Base-by-base conservation (phyloP, 805 yeast species). In the Ascoidea tarda region DNA sequence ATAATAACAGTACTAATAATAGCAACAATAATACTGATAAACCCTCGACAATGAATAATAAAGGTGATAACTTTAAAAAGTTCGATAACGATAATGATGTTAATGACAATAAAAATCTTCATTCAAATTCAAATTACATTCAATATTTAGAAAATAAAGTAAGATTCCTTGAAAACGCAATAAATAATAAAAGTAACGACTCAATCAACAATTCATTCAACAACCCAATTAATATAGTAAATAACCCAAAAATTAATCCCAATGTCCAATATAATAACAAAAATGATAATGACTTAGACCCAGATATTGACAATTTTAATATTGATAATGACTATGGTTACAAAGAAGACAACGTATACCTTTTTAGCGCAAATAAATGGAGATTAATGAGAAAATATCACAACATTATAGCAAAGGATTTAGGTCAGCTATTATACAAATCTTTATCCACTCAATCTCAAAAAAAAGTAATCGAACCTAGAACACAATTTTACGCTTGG, bases 401-500 rank as follows among this genome's bases (percentile, higher is more conserved):
- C 12, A 51, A 47, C 52, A 53, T 50, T 33, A 32, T 53, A 6
- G 47, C 46, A 10, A 48, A 46, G 6, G 49, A 46, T 5, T 46
- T 53, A 4, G 28, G 51, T 21, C 42, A 48, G n/a, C n/a, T 33
- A 28, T 16, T 51, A n/a, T 51, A 31, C 42, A 46, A 51, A 2
- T 12, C 49, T 12, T 42, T 52, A n/a, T 8, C n/a, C 6, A 38
- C 32, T 32, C 47, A 51, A 14, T 46, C 44, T 16, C 28, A 46
- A 33, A 46, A 49, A 28, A 6, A 3, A 16, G 42, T 54, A 8
- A 32, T 21, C 4, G 48, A 48, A n/a, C 57, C 57, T 6, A 32
- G 57, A 45, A 42, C 33, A 12, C 57, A 81, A 59, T 75, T 71
- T 50, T 81, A 77, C 58, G 84, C 83, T 14, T 81, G 85, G 84